A percentile compares a stretch with the other conserved stretches of the same genome.
phyloP scores from a whole-genome alignment of 345 rosid species.

The Kandelia obovata region DNA sequence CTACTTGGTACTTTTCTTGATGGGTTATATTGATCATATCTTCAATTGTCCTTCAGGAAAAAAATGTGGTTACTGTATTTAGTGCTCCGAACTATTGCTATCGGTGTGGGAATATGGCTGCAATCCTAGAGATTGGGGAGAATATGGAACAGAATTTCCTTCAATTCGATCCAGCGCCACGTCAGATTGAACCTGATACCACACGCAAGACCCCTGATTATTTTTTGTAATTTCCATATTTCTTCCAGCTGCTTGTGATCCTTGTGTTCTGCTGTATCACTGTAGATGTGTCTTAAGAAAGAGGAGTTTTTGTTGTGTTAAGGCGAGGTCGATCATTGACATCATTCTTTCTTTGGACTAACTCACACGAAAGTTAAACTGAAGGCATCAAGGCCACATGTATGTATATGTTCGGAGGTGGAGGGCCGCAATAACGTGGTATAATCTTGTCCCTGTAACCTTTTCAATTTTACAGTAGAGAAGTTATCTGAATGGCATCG shows the following conservation, averaged over 20 bases:
- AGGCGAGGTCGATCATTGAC: slow-evolving; percentile 41
- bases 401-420: slow-evolving; percentile 14
- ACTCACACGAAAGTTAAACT: slow-evolving; percentile 24
- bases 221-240: slow-evolving; percentile 66
- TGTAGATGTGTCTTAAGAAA: slow-evolving; percentile 49
- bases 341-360: slow-evolving; percentile 41
- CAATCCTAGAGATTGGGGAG: slow-evolving; percentile 88
- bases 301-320: slow-evolving; percentile 36
- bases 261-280: slow-evolving; percentile 25
- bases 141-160: slow-evolving; percentile 95
- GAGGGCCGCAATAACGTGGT: slow-evolving; percentile 15
- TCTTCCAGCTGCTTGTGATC: slow-evolving; percentile 36
- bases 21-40: background rate
- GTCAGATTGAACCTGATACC: slow-evolving; percentile 89
- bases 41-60: slow-evolving; percentile 41
- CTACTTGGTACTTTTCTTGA: background rate
- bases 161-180: slow-evolving; percentile 90
- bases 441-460: slow-evolving; percentile 12
- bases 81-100: slow-evolving; percentile 96
- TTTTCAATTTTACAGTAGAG: slow-evolving; percentile 6
- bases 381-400: slow-evolving; percentile 23
- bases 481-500: no score
- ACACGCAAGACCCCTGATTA: slow-evolving; percentile 97
- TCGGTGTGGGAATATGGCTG: slow-evolving; percentile 98
- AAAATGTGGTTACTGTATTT: slow-evolving; percentile 92